Percentiles rank a stretch among this genome's conserved stretches.
These are phyloP conservation scores for Septoria linicola DNA, from an alignment of 2,329 filamentous ascomycete genomes.

Conservation along the genomic window DNA sequence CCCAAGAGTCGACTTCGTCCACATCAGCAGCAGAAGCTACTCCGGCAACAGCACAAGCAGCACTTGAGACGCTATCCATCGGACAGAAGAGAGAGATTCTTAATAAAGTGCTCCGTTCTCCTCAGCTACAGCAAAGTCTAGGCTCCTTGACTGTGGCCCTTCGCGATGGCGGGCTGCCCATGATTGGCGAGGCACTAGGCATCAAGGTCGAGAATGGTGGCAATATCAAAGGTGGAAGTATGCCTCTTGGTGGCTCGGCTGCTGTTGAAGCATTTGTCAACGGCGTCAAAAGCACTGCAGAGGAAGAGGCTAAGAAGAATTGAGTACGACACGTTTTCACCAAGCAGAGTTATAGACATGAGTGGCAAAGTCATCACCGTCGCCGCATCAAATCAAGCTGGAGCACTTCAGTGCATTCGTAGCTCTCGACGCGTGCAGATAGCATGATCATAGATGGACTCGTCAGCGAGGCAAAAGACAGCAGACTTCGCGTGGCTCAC, in stretches of 20 bases:
- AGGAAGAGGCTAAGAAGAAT: conserved; percentile 51
- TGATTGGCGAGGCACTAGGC: conserved; percentile 79
- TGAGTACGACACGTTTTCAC: neutral
- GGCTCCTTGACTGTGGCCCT: conserved; percentile 83
- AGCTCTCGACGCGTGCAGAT: too few species aligned
- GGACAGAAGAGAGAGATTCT: conserved; percentile 78
- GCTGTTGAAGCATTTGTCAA: conserved; percentile 90
- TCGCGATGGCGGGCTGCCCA: conserved; percentile 85
- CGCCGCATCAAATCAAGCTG: too few species aligned
- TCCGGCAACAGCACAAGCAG: conserved; percentile 64
- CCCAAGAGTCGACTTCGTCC: conserved; percentile 61
- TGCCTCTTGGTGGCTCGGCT: conserved; percentile 83
- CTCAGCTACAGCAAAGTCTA: conserved; percentile 86
- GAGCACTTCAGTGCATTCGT: too few species aligned
- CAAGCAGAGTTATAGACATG: too few species aligned
- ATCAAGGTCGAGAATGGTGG: conserved; percentile 83
- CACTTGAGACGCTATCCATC: conserved; percentile 69
- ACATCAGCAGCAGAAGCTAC: conserved; percentile 60
- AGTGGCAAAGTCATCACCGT: too few species aligned
- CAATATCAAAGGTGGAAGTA: conserved; percentile 70
- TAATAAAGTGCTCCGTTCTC: conserved; percentile 78
- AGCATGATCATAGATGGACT: too few species aligned
- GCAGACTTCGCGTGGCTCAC: too few species aligned
- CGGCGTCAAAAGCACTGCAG: conserved; percentile 77
- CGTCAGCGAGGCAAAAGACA: too few species aligned